phyloP scores from a whole-genome alignment of 768 basidiomycete species.

The Lactarius hatsudake region DNA sequence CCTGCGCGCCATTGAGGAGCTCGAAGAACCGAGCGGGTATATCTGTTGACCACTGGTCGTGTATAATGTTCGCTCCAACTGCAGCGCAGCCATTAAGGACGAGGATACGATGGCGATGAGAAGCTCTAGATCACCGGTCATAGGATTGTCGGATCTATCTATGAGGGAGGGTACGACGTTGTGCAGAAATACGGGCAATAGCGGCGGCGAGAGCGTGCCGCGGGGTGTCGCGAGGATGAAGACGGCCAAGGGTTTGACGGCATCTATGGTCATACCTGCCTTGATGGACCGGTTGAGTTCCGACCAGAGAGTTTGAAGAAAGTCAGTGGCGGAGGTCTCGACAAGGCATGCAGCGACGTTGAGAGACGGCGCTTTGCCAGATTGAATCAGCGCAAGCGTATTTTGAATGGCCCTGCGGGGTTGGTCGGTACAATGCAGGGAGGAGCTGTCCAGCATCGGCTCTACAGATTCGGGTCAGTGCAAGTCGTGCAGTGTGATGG shows the following conservation, averaged over 20 bases:
- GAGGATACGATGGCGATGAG: conserved; percentile 64
- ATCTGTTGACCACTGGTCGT: conserved; percentile 50
- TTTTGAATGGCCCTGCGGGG: conserved; percentile 55
- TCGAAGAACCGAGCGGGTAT: conserved; percentile 58
- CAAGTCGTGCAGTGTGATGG: neutral
- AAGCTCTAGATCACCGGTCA: conserved; percentile 57
- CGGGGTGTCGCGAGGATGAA: conserved; percentile 67
- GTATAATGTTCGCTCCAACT: conserved; percentile 67
- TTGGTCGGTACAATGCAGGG: conserved; percentile 47
- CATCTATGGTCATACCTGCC: conserved; percentile 55
- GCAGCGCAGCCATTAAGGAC: conserved; percentile 61
- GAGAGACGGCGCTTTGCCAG: conserved; percentile 60
- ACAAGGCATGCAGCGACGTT: conserved; percentile 68
- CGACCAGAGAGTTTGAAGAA: conserved; percentile 66
- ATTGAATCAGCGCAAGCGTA: conserved; percentile 54
- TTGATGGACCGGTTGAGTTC: conserved; percentile 55
- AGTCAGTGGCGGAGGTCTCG: conserved; percentile 53
- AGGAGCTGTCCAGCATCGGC: neutral
- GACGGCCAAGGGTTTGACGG: conserved; percentile 60
- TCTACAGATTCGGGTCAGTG: conserved; percentile 8
- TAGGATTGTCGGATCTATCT: conserved; percentile 48
- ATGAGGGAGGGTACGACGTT: conserved; percentile 63
- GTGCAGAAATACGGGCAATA: conserved; percentile 73
- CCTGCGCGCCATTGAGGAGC: conserved; percentile 59
- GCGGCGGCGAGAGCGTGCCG: conserved; percentile 49